Base-by-base conservation (phyloP, 768 basidiomycete genomes). In the Mrakia blollopis region DNA sequence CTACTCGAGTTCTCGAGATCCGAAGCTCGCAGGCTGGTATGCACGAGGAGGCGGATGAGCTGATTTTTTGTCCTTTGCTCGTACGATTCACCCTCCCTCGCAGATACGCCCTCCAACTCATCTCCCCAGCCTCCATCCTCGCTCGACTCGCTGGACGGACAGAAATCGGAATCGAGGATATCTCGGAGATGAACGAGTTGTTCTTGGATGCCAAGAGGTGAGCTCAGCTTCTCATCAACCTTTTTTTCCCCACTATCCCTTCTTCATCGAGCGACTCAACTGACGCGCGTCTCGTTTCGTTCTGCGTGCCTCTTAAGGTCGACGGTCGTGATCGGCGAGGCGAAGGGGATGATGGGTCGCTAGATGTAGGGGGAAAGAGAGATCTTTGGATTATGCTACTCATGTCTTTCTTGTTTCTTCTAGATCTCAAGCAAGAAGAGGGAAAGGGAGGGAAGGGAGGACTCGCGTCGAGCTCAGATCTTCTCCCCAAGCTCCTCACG, bases 131-230 rank as follows among this genome's bases (percentile, higher is more conserved):
- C 1, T 91, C 91, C 30, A 95, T 98, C 81, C 87, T 98, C 5
- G 90, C 94, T 3, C 85, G 86, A 50, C 84, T 94, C 41, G 88
- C 87, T 0, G 94, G 95, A 3, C 89, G 93, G 77, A 87, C 84
- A 47, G 90, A 94, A 81, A 93, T 98, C 75, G 88, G 89, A 78
- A 84, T 90, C 4, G 94, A 98, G 79, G 97, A 99, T 83, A 89
- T 98, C 69, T 87, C 88, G 47, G 94, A 98, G 87, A 94, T 97
- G 90, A 91, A 90, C 79, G 92, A 93, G 82, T 86, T 99, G 44
- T 99, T 99, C 87, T 86, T 98, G 80, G 95, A 98, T 83, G 94
- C 96, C 28, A 96, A 94, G 80, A 72, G 77, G 77, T 78, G 35
- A 18, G 77, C 28, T 52, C 75, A 62, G 77, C 28, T 35, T 67